These are phyloP conservation scores for Tremella fuciformis DNA, from an alignment of 768 basidiomycete species.

Conservation along the genomic window DNA sequence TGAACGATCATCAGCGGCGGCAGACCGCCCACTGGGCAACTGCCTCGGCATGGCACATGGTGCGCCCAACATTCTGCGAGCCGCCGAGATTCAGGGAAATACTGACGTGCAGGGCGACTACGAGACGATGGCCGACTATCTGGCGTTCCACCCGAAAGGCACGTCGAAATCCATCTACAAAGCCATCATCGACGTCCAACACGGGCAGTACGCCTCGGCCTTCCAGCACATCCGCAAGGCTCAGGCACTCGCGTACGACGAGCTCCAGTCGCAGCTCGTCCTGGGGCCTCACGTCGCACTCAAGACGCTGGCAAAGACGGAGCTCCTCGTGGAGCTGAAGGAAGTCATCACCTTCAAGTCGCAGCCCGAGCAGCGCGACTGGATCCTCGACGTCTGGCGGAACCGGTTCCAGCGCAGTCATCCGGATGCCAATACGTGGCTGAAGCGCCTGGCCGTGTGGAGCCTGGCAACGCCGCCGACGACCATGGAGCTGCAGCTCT, in stretches of 20 bases:
- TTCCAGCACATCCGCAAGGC: slow-evolving; percentile 48
- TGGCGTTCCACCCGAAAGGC: slow-evolving; percentile 47
- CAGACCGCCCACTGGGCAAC: slow-evolving; percentile 46
- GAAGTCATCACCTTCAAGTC: slow-evolving; percentile 50
- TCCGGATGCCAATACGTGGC: slow-evolving; percentile 45
- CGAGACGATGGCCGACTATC: slow-evolving; percentile 47
- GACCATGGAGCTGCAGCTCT: slow-evolving; percentile 31
- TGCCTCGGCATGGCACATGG: slow-evolving; percentile 50
- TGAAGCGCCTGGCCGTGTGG: slow-evolving; percentile 46
- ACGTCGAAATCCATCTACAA: slow-evolving; percentile 50
- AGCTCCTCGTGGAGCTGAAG: slow-evolving; percentile 46
- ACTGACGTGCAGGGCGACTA: slow-evolving; percentile 37
- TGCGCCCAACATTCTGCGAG: slow-evolving; percentile 15
- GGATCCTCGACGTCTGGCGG: slow-evolving; percentile 38
- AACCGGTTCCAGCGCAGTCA: slow-evolving; percentile 44
- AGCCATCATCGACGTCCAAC: slow-evolving; percentile 49
- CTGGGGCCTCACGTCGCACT: slow-evolving; percentile 38
- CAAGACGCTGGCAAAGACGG: slow-evolving; percentile 46
- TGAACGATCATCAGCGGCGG: slow-evolving; percentile 41
- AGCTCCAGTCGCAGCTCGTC: slow-evolving; percentile 36
- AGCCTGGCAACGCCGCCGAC: slow-evolving; percentile 40
- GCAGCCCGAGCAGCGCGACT: slow-evolving; percentile 38
- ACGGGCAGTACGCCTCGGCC: slow-evolving; percentile 39
- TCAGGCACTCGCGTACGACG: slow-evolving; percentile 46
- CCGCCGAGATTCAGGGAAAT: not conserved